Base-by-base conservation (phyloP, 768 basidiomycete species). In the Filobasidium wieringae region DNA sequence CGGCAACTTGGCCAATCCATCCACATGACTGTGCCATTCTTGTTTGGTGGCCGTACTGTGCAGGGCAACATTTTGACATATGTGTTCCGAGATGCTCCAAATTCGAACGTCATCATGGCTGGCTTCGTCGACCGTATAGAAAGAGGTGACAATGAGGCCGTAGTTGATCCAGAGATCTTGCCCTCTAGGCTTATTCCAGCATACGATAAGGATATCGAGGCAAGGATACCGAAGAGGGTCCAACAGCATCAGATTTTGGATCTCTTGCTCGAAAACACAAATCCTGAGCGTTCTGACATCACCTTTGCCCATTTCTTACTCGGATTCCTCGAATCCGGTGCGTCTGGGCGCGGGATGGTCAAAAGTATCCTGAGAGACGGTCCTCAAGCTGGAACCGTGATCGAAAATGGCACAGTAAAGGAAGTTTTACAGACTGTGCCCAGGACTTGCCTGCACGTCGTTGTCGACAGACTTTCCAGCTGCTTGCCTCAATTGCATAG, bases 81-180 rank as follows among this genome's bases (percentile, higher is more conserved):
- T 27, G 41, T 57, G 29, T 52, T 61, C 30, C 22, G 40, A 6
- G 43, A 49, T 12, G 43, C 60, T 2, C 11, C 50, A 2, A 55
- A 61, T 26, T 61, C 60, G 1, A 37, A 39, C 30, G 51, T 61
- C 51, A 53, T 61, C 24, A 40, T 55, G n/a, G 54, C 55, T 27
- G 55, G 55, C 30, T 61, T 61, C 55, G 50, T 57, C 17, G 39
- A 51, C 14, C 55, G 60, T 30, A 33, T 61, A 14, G 51, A 56
- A 14, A 30, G 30, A 17, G 41, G 49, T 32, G 34, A 54, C 43
- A 47, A 54, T 9, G 33, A 53, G 15, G n/a, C 37, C 24, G 30
- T n/a, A 9, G 36, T 15, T n/a, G 29, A 49, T 37, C 19, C 49
- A 12, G 41, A 54, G 40, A 34, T 51, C 22, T 22, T 53, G 51